A percentile compares a stretch with the other conserved stretches of the same genome.
phyloP scores from a whole-genome alignment of 768 basidiomycete genomes.

The Mycena chlorophos region DNA sequence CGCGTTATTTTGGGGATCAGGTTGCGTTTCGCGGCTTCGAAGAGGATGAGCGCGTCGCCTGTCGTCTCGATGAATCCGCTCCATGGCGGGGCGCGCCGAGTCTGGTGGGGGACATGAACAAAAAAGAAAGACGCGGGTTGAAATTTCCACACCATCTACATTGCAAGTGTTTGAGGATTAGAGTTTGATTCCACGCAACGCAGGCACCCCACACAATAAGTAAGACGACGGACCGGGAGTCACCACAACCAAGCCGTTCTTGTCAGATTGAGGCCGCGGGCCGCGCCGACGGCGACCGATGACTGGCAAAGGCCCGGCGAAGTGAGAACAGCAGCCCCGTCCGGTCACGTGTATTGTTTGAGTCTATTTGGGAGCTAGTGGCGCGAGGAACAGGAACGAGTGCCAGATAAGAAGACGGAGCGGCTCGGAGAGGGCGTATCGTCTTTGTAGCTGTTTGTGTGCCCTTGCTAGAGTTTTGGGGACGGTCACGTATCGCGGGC shows the following conservation, averaged over 20 bases:
- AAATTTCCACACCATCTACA: neutral
- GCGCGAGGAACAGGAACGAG: too few species aligned
- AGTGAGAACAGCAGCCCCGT: neutral
- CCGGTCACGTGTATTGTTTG: neutral
- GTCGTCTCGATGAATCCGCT: slow-evolving; percentile 95
- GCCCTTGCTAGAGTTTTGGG: too few species aligned
- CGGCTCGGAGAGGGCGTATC: too few species aligned
- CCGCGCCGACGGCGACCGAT: too few species aligned
- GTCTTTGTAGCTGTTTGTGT: too few species aligned
- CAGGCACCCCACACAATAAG: neutral
- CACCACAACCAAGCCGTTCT: too few species aligned
- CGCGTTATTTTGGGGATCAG: slow-evolving; percentile 91
- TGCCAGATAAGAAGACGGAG: too few species aligned
- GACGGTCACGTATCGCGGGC: too few species aligned
- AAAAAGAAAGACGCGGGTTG: neutral
- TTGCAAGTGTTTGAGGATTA: neutral
- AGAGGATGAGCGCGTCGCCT: slow-evolving; percentile 92
- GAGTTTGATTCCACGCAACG: slow-evolving; percentile 6
- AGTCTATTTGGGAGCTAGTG: too few species aligned
- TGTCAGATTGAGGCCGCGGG: too few species aligned
- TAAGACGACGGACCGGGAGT: neutral
- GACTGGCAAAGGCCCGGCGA: neutral
- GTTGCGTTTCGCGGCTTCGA: slow-evolving; percentile 89
- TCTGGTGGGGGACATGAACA: neutral
- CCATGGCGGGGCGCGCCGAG: slow-evolving; percentile 70